Evolutionary conservation across 1,139 yeast genomes (phyloP).

Genomic region (Lodderomyces theae): DNA sequence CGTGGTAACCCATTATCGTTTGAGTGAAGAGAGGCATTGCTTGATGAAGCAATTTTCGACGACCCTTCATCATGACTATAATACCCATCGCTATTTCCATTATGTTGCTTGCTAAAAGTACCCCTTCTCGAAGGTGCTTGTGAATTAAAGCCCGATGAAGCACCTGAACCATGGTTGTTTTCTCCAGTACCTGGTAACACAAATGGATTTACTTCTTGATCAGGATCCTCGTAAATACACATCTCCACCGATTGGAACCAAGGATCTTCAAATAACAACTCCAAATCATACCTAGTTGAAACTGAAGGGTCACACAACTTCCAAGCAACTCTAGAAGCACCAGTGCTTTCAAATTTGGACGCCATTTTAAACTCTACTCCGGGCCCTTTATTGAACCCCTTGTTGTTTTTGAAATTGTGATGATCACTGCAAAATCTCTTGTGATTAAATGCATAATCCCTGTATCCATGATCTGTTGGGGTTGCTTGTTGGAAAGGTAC

Average conservation of each 20-base stretch:
- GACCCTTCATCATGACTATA: constrained; percentile 16
- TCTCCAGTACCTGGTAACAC: constrained; percentile 27
- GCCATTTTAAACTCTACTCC: constrained; percentile 68
- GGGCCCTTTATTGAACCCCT: constrained; percentile 48
- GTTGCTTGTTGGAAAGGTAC: constrained; percentile 61
- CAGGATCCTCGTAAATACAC: constrained; percentile 56
- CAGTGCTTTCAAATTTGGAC: constrained; percentile 53
- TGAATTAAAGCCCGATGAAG: constrained; percentile 26
- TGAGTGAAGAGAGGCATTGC: constrained; percentile 11
- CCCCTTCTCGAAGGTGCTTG: constrained; percentile 36
- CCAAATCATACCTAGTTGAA: constrained; percentile 51
- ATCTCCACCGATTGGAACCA: constrained; percentile 63
- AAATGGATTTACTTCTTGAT: constrained; percentile 44
- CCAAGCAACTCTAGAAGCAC: constrained; percentile 73
- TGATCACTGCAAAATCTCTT: constrained; percentile 47
- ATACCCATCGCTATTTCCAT: constrained; percentile 3
- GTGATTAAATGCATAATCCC: constrained; percentile 57
- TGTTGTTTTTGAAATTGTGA: constrained; percentile 53
- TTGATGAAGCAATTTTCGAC: constrained; percentile 2
- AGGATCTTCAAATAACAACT: constrained; percentile 55
- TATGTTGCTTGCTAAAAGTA: constrained; percentile 18
- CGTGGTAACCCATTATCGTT: constrained; percentile 8
- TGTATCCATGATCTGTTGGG: constrained; percentile 49
- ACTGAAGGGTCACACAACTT: constrained; percentile 66
- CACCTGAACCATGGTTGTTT: constrained; percentile 10